A percentile compares a stretch with the other conserved stretches of the same genome.
Evolutionary conservation across 2,329 filamentous ascomycete species (phyloP).

Genomic region (Mycosphaerella arachidis): DNA sequence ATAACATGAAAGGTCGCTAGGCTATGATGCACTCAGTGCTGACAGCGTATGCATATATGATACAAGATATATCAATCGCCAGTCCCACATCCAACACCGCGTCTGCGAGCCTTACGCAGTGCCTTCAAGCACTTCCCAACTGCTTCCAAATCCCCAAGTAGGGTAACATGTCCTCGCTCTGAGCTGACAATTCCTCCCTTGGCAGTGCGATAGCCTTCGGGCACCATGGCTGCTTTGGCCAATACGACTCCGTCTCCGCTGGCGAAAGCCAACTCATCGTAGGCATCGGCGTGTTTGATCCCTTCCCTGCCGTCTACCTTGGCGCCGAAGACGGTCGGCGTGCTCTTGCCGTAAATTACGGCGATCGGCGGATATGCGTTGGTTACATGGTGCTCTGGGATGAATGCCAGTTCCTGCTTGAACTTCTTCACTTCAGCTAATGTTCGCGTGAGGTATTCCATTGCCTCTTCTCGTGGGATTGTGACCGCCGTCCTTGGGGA

Average conservation of each 20-base stretch:
- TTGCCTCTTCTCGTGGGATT: conserved; percentile 51
- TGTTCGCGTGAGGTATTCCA: conserved; percentile 69
- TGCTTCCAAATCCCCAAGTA: conserved; percentile 78
- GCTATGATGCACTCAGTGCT: neutral
- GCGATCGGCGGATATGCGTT: conserved; percentile 79
- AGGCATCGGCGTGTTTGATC: conserved; percentile 71
- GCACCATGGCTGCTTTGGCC: conserved; percentile 79
- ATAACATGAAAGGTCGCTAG: neutral
- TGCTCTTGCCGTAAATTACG: conserved; percentile 80
- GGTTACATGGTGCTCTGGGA: conserved; percentile 52
- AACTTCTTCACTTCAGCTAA: conserved; percentile 68
- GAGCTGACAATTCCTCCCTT: conserved; percentile 71
- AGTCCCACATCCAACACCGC: conserved; percentile 67
- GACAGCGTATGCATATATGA: neutral
- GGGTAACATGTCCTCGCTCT: conserved; percentile 79
- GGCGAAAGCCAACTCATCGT: conserved; percentile 81
- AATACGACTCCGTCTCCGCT: conserved; percentile 86
- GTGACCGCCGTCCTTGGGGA: conserved; percentile 43
- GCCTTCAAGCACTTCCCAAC: conserved; percentile 71
- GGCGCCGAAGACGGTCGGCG: conserved; percentile 78
- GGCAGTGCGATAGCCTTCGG: conserved; percentile 70
- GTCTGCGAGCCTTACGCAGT: conserved; percentile 60
- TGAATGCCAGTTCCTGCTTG: conserved; percentile 67
- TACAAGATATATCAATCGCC: neutral
- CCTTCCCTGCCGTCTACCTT: conserved; percentile 67